A percentile compares a stretch with the other conserved stretches of the same genome.
Evolutionary conservation across 1,139 yeast species (phyloP).

Genomic region (Yamadazyma mexicana): DNA sequence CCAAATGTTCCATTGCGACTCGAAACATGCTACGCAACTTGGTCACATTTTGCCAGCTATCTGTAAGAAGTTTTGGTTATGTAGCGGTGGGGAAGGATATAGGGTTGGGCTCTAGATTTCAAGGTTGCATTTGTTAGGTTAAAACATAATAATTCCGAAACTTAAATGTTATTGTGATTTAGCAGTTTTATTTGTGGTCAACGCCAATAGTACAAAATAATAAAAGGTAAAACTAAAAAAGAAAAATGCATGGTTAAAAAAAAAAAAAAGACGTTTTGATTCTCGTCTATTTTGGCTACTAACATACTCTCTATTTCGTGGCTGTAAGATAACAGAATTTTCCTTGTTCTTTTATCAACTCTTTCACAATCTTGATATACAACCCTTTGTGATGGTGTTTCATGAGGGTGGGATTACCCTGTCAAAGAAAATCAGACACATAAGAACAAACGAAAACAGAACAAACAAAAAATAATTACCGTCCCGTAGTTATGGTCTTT

Average conservation of each 20-base stretch:
- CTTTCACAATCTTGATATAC: too few relatives aligned
- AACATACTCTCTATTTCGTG: neutral
- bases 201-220: too few relatives aligned
- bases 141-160: neutral
- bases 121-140: neutral
- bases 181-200: neutral
- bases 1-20: too few relatives aligned
- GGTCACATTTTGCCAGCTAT: too few relatives aligned
- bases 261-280: neutral
- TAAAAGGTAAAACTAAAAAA: neutral
- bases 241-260: neutral
- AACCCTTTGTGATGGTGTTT: neutral
- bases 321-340: slow-evolving; percentile 4
- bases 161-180: neutral
- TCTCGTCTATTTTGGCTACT: slow-evolving; percentile 2
- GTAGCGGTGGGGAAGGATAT: neutral
- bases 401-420: neutral
- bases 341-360: too few relatives aligned
- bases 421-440: neutral
- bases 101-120: too few relatives aligned
- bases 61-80: neutral
- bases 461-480: too few relatives aligned
- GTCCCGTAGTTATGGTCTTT: too few relatives aligned
- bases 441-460: too few relatives aligned
- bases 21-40: too few relatives aligned